phyloP scores from a whole-genome alignment of 169 alveolate genomes.

The Eimeria sp. region DNA sequence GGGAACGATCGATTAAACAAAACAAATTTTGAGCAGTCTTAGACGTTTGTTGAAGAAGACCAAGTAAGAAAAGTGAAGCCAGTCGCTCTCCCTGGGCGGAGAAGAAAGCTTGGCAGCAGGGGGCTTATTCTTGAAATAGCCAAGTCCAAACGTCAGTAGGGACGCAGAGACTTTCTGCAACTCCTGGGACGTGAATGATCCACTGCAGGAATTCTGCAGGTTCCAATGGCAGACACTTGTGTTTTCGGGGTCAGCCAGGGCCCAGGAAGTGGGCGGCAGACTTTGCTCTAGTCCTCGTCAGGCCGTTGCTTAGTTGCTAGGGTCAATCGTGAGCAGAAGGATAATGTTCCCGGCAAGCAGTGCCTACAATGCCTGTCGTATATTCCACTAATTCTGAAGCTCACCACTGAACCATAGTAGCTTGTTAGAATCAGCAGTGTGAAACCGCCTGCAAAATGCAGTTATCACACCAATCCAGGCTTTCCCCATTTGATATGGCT shows the following conservation, averaged over 20 bases:
- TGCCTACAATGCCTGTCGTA: not conserved
- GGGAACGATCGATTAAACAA: not conserved
- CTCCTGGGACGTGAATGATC: constrained; percentile 81
- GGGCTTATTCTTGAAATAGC: constrained; percentile 64
- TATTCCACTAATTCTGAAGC: not conserved
- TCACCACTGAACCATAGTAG: constrained; percentile 75
- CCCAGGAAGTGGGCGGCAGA: not conserved
- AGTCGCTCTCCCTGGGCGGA: not conserved
- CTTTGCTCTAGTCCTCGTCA: not conserved
- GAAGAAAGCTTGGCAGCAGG: not conserved
- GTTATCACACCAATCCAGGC: not conserved
- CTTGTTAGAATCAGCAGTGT: constrained; percentile 50
- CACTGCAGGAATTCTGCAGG: constrained; percentile 75
- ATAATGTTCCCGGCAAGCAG: not conserved
- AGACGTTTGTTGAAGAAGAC: not conserved
- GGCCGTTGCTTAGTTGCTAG: not conserved
- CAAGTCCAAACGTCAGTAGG: constrained; percentile 81
- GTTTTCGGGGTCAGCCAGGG: not conserved
- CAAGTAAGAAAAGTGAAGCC: not conserved
- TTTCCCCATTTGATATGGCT: not conserved
- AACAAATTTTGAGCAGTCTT: not conserved
- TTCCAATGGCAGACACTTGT: constrained; percentile 8
- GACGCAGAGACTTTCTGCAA: constrained; percentile 80
- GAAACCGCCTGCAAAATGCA: constrained; percentile 63
- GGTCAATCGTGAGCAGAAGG: not conserved